Percentiles rank a stretch among this genome's conserved stretches.
phyloP scores from a whole-genome alignment of 2,329 filamentous ascomycete genomes.

The Verticillium isaacii region DNA sequence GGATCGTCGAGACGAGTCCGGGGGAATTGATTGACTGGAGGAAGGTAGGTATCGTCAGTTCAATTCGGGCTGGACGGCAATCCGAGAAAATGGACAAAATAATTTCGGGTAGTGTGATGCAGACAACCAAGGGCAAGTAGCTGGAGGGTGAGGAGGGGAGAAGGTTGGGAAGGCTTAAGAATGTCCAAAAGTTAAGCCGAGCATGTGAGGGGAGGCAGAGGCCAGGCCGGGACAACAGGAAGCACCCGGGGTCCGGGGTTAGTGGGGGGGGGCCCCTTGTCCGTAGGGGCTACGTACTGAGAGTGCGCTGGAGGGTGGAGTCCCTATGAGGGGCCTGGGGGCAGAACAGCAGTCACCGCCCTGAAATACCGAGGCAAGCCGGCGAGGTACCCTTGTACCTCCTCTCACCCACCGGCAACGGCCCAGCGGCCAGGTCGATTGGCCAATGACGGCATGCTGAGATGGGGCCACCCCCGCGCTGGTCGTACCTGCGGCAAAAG shows the following conservation, averaged over 20 bases:
- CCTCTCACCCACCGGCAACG: neutral
- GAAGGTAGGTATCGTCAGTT: neutral
- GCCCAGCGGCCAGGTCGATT: conserved; percentile 7
- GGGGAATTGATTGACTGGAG: neutral
- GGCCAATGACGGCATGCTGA: conserved; percentile 7
- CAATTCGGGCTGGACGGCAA: neutral
- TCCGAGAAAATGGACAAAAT: neutral
- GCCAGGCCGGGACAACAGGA: conserved; percentile 8
- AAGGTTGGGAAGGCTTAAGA: conserved; percentile 1
- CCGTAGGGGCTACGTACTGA: neutral
- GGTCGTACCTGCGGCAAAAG: conserved; percentile 22
- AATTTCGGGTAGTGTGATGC: conserved; percentile 4
- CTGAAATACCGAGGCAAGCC: conserved; percentile 13
- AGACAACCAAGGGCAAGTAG: neutral
- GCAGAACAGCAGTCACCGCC: neutral
- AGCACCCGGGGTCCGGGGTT: conserved; percentile 7
- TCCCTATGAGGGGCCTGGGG: neutral
- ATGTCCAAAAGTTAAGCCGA: neutral
- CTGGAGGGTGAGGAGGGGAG: neutral
- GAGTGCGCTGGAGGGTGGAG: neutral
- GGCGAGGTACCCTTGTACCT: neutral
- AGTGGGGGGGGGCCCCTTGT: neutral
- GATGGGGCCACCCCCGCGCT: neutral
- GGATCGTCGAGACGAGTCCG: neutral
- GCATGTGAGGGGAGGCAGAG: neutral